Conservation (phyloP, 2,329 filamentous ascomycete species). For the Bipolaris sorokiniana region DNA sequence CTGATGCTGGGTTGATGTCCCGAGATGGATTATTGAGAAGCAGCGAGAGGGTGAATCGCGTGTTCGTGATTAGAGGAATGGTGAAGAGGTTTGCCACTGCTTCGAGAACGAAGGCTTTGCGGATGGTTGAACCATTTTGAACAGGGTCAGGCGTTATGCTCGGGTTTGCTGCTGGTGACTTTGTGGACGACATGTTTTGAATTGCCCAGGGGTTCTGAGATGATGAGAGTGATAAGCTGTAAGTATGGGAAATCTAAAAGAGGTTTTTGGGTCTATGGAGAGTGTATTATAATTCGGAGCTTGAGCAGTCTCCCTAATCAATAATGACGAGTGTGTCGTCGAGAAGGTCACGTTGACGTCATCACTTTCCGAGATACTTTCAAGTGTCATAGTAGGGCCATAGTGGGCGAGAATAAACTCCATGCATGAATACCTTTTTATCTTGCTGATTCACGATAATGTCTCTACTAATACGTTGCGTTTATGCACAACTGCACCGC, state of each 20-base stretch:
- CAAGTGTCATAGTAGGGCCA: neutral
- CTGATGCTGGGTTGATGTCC: slow-evolving; percentile 30
- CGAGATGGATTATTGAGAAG: slow-evolving; percentile 26
- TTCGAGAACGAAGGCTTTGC: slow-evolving; percentile 37
- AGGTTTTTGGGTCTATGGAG: neutral
- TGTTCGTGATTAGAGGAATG: slow-evolving; percentile 34
- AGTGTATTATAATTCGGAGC: neutral
- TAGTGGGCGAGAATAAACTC: too few species aligned
- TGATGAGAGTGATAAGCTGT: neutral
- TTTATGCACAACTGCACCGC: neutral
- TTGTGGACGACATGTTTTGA: slow-evolving; percentile 8
- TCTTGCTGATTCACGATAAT: neutral
- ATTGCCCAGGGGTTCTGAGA: neutral
- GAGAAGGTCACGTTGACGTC: slow-evolving; percentile 3
- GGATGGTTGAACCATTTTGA: slow-evolving; percentile 26
- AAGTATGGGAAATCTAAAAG: neutral
- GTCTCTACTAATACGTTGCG: neutral
- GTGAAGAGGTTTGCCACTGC: slow-evolving; percentile 37
- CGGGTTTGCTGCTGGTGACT: slow-evolving; percentile 32
- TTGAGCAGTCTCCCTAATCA: neutral
- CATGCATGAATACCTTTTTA: neutral
- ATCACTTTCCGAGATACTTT: neutral
- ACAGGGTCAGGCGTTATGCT: slow-evolving; percentile 22
- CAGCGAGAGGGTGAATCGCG: slow-evolving; percentile 27
- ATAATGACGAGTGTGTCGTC: slow-evolving; percentile 5